A percentile compares a stretch with the other conserved stretches of the same genome.
These are phyloP conservation scores for Penicillium fimorum DNA, from an alignment of 495 filamentous ascomycete genomes.

Conservation along the genomic window DNA sequence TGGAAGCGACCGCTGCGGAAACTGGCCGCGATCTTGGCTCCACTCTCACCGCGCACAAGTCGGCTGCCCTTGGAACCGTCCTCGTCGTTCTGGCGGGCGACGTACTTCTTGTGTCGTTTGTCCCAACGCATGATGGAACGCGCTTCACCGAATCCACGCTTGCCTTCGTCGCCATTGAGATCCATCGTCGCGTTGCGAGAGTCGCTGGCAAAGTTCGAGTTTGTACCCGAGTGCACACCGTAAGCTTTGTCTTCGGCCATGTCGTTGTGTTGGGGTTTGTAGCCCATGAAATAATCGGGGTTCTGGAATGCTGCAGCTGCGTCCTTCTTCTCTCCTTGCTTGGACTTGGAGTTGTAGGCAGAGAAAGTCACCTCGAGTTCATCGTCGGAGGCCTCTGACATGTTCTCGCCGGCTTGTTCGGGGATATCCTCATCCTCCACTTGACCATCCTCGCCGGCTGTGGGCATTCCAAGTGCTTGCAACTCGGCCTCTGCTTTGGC, in stretches of 20 bases:
- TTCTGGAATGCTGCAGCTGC: slow-evolving; percentile 63
- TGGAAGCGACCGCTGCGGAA: slow-evolving; percentile 95
- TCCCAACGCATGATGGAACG: slow-evolving; percentile 86
- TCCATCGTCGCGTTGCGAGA: slow-evolving; percentile 86
- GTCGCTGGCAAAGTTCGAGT: slow-evolving; percentile 74
- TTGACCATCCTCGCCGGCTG: slow-evolving; percentile 30
- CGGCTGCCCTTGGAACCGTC: slow-evolving; percentile 85
- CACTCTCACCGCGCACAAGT: slow-evolving; percentile 85
- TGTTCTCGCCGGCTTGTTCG: slow-evolving; percentile 52
- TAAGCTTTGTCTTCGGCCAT: slow-evolving; percentile 86
- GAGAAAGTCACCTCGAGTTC: slow-evolving; percentile 85
- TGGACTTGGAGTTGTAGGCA: slow-evolving; percentile 44
- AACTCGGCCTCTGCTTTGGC: slow-evolving; percentile 32
- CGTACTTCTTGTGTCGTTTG: slow-evolving; percentile 95
- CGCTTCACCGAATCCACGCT: slow-evolving; percentile 70
- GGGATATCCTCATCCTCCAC: slow-evolving; percentile 38
- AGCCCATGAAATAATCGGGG: slow-evolving; percentile 92
- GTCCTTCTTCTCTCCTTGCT: slow-evolving; percentile 29
- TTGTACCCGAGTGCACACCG: slow-evolving; percentile 79
- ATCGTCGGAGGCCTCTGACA: slow-evolving; percentile 65
- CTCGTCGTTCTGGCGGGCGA: slow-evolving; percentile 83
- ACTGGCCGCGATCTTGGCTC: slow-evolving; percentile 89
- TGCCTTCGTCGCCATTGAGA: slow-evolving; percentile 78
- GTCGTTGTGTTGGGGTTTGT: slow-evolving; percentile 73
- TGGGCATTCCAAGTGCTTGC: slow-evolving; percentile 26